Conservation (phyloP, 352 stramenopile genomes). For the Nothophytophthora sp. region DNA sequence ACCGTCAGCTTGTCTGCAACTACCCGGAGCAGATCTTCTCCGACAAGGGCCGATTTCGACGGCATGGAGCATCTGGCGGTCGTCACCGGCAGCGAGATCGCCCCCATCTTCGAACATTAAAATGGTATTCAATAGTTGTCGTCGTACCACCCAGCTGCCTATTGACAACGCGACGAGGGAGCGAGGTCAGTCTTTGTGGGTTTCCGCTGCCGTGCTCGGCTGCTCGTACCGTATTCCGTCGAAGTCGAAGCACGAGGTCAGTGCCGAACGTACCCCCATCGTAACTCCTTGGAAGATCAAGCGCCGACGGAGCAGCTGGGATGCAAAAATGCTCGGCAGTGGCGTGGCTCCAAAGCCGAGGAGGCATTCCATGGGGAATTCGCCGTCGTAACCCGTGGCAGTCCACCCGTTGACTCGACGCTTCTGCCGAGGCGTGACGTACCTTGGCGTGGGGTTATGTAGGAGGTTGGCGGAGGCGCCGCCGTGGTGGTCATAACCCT, state of each 20-base stretch:
- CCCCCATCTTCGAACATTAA: no score
- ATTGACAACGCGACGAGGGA: neutral
- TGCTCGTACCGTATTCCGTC: neutral
- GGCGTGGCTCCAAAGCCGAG: constrained; percentile 39
- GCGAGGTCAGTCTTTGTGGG: neutral
- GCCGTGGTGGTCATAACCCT: constrained; percentile 24
- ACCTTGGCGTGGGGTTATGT: constrained; percentile 38
- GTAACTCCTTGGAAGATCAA: constrained; percentile 39
- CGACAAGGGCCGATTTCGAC: no score
- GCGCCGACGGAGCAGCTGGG: constrained; percentile 32
- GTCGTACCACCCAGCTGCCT: no score
- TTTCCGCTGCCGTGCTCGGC: neutral
- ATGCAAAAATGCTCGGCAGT: constrained; percentile 30
- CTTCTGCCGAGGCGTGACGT: constrained; percentile 45
- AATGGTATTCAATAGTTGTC: no score
- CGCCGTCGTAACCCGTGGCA: constrained; percentile 14
- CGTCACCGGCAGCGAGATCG: no score
- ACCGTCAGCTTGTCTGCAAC: no score
- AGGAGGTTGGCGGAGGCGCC: constrained; percentile 29
- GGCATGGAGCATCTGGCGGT: no score
- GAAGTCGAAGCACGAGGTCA: constrained; percentile 25
- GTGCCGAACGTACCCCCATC: constrained; percentile 29
- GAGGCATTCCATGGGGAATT: constrained; percentile 40
- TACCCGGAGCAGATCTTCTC: no score
- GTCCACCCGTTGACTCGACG: constrained; percentile 15